A percentile compares a stretch with the other conserved stretches of the same genome.
phyloP scores from a whole-genome alignment of 2,329 filamentous ascomycete genomes.

The Cordyceps militaris region DNA sequence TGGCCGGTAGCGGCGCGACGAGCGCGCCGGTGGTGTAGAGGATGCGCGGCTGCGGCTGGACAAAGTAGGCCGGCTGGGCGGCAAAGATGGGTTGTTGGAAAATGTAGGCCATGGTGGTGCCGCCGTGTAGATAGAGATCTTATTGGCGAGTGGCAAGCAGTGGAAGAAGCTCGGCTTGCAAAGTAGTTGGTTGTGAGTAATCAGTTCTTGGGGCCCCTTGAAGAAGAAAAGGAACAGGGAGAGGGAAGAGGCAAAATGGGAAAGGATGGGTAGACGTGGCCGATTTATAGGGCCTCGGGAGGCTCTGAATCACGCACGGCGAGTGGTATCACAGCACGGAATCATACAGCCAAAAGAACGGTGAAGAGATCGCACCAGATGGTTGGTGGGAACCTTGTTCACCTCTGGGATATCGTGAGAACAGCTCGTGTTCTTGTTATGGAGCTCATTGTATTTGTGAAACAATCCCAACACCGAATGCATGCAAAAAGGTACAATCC shows the following conservation, averaged over 20 bases:
- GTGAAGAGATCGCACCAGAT: background rate
- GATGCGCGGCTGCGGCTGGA: constrained; percentile 10
- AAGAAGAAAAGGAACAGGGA: background rate
- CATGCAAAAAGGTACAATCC: background rate
- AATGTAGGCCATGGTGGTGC: constrained; percentile 19
- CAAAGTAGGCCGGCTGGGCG: background rate
- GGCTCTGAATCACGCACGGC: background rate
- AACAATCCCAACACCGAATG: constrained; percentile 7
- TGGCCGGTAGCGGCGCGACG: constrained; percentile 16
- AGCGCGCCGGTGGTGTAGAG: constrained; percentile 14
- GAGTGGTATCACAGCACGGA: background rate
- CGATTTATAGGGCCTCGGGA: background rate
- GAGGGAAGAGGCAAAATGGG: background rate
- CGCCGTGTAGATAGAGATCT: background rate
- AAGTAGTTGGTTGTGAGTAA: no score
- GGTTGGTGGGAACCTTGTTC: background rate
- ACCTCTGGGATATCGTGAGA: background rate
- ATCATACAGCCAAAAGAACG: background rate
- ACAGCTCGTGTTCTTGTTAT: background rate
- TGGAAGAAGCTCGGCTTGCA: no score
- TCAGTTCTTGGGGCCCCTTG: no score
- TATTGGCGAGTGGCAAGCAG: background rate
- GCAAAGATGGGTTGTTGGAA: constrained; percentile 22
- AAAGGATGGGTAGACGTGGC: background rate
- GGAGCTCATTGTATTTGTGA: background rate